Conservation (phyloP, 129 eudicot species). For the Pseudognaphalium luteoalbum region DNA sequence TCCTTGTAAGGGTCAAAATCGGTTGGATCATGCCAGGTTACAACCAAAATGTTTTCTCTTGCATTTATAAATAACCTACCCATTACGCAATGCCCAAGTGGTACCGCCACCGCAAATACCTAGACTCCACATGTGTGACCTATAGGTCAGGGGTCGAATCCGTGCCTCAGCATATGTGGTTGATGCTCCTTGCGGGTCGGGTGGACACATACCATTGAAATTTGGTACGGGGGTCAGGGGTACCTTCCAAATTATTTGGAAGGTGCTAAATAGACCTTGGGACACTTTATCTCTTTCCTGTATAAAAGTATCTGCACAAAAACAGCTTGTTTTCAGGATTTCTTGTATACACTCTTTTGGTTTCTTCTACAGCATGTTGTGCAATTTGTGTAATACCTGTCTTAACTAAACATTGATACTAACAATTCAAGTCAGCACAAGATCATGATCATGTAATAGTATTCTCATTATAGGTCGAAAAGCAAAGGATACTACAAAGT, state of each 20-base stretch:
- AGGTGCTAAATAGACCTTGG: not conserved
- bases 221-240: no score
- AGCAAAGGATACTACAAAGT: constrained; percentile 72
- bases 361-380: not conserved
- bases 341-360: not conserved
- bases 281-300: not conserved
- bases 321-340: not conserved
- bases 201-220: no score
- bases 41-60: no score
- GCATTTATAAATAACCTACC: no score
- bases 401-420: constrained; percentile 1
- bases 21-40: not conserved
- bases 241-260: not conserved
- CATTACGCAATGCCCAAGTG: no score
- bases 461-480: constrained; percentile 63
- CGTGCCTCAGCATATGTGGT: no score
- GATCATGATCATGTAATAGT: constrained; percentile 3
- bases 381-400: not conserved
- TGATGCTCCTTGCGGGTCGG: no score
- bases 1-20: not conserved
- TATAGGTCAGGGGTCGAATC: no score
- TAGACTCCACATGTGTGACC: no score
- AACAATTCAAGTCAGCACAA: constrained; percentile 1
- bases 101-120: no score
- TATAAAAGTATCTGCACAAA: not conserved